These are phyloP conservation scores for Diaporthe sp. DNA, from an alignment of 2,329 filamentous ascomycete species.

Conservation along the genomic window DNA sequence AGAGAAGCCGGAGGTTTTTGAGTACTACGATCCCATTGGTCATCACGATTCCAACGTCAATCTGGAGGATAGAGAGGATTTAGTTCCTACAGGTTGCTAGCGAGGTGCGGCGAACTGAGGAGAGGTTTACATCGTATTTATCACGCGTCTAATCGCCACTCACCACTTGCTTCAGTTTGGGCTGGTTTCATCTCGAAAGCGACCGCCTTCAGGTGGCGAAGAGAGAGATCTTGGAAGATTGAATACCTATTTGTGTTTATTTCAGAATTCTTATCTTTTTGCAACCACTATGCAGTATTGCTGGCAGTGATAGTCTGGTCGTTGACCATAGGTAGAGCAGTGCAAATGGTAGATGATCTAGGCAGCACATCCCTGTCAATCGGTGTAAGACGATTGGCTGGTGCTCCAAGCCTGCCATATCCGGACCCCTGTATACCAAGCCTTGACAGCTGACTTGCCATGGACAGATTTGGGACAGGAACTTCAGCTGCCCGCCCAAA, in stretches of 20 bases:
- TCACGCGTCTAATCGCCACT: neutral
- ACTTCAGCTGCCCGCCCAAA: neutral
- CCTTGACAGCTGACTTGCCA: neutral
- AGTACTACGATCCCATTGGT: conserved; percentile 67
- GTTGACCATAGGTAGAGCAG: neutral
- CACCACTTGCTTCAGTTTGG: neutral
- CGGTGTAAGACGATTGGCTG: conserved; percentile 39
- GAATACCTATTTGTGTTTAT: neutral
- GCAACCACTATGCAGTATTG: neutral
- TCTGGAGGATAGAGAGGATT: neutral
- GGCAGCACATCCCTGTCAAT: neutral
- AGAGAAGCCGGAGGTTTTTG: conserved; percentile 60
- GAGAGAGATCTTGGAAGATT: neutral
- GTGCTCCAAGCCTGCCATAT: neutral
- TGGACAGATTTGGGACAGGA: neutral
- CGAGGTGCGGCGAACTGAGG: too few species aligned
- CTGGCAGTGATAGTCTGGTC: neutral
- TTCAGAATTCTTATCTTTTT: neutral
- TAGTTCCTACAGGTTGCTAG: accelerated
- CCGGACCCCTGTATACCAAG: neutral
- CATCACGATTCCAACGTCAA: neutral
- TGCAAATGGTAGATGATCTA: neutral
- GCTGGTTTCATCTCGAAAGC: neutral
- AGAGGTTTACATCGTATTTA: neutral
- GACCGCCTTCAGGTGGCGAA: neutral